phyloP scores from a whole-genome alignment of 768 basidiomycete genomes.

The Amanita molliuscula region DNA sequence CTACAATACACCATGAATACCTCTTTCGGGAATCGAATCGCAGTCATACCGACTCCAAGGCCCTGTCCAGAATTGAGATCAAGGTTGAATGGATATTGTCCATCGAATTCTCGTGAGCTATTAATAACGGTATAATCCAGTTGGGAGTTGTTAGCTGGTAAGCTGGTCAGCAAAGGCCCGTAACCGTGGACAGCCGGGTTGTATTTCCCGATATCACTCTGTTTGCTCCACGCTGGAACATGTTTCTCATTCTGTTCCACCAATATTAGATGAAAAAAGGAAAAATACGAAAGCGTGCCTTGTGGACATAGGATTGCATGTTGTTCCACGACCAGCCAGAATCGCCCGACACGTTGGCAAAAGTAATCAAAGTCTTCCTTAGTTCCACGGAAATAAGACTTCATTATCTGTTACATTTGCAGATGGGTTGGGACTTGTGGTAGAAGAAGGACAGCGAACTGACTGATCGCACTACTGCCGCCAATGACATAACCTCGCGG shows the following conservation, averaged over 20 bases:
- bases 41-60: slow-evolving; percentile 20
- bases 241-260: slow-evolving; percentile 20
- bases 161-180: slow-evolving; percentile 15
- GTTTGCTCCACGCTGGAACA: slow-evolving; percentile 18
- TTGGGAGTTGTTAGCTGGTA: slow-evolving; percentile 15
- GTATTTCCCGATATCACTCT: slow-evolving; percentile 21
- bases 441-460: slow-evolving; percentile 6
- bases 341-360: slow-evolving; percentile 34
- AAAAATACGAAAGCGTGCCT: slow-evolving; percentile 7
- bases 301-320: slow-evolving; percentile 15
- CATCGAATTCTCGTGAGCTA: slow-evolving; percentile 14
- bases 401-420: background rate
- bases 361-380: slow-evolving; percentile 42
- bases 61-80: slow-evolving; percentile 25
- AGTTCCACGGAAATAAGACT: slow-evolving; percentile 15
- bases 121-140: slow-evolving; percentile 18
- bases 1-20: slow-evolving; percentile 9
- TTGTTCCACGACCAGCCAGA: slow-evolving; percentile 28
- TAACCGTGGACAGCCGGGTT: slow-evolving; percentile 19
- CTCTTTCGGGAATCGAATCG: background rate
- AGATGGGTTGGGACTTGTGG: background rate
- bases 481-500: slow-evolving; percentile 19
- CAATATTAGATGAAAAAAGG: background rate
- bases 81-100: slow-evolving; percentile 25
- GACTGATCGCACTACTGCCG: slow-evolving; percentile 19